phyloP scores from a whole-genome alignment of 257 asterid genomes.

The Leptodermis oblonga region DNA sequence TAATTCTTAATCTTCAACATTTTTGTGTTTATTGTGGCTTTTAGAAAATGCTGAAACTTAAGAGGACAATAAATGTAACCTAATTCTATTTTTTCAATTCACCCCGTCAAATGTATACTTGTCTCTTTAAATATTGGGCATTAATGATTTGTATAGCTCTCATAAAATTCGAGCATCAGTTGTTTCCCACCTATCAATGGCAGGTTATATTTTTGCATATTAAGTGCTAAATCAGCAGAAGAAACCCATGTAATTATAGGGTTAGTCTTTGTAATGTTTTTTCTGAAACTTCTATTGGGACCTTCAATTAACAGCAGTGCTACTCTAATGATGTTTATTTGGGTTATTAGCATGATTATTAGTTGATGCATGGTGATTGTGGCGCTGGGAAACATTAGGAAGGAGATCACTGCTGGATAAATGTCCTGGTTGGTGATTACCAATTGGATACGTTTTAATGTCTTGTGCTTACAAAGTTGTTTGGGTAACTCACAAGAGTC shows the following conservation, averaged over 20 bases:
- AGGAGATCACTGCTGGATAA: neutral
- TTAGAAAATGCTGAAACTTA: neutral
- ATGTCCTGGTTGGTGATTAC: neutral
- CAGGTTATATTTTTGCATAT: no score
- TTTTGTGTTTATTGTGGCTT: neutral
- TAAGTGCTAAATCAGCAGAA: neutral
- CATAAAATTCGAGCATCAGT: neutral
- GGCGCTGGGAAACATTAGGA: neutral
- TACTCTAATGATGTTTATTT: neutral
- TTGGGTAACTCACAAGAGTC: neutral
- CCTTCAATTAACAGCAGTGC: neutral
- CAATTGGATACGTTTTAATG: neutral
- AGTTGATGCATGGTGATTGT: neutral
- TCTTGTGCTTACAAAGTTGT: neutral
- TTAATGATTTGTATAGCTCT: neutral
- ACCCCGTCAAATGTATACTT: neutral
- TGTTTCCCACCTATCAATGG: neutral
- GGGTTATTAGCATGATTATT: neutral
- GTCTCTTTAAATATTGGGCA: neutral
- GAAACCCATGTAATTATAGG: neutral
- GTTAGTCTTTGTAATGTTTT: no score
- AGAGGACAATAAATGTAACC: neutral
- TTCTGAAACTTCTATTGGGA: neutral
- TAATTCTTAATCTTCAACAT: neutral
- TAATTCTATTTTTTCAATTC: neutral